Evolutionary conservation across 495 filamentous ascomycete genomes (phyloP), one percentile per base, ranked within the genome.

Genomic region (Pyrenula aspistea): DNA sequence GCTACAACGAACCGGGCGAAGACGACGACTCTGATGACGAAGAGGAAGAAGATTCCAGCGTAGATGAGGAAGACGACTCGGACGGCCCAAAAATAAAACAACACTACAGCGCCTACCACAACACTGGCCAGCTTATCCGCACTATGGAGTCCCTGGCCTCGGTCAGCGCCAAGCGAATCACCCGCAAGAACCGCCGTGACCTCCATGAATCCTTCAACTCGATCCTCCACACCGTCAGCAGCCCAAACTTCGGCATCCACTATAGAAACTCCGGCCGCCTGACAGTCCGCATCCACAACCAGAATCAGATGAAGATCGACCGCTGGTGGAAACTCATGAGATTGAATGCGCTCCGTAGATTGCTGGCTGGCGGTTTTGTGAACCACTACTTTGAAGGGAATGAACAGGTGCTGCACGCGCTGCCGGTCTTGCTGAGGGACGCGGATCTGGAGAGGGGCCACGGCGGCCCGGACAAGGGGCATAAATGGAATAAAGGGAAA

Each of bases 241-340:
- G 88, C 25, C 88, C 87, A 0, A 76, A 83, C 2, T 79, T 80
- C 21, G 87, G 87, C 0, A 88, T 87, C 1, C 76, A 80, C 54
- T 89, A 87, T 63, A 81, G 78, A 61, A 85, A 88, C 61, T 91
- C 91, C 20, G 88, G 84, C 60, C 80, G 89, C 21, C 73, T 93
- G 69, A 87, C 79, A 12, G 80, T 96, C 36, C 82, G 83, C 57
- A 82, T 96, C 31, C 82, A 88, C 57, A 78, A 80, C 23, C 79
- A 81, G 57, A 83, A 85, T 3, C 75, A 83, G 47, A 82, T 96
- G 76, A 78, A 78, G 57, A 90, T 97, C 55, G 88, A 96, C 63
- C 83, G 80, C 47, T 97, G 92, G 92, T 93, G 88, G 79, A 91
- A 95, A 61, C 78, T 92, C 60, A 77, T 87, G 60, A 79, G 90